Percentiles rank a stretch among this genome's conserved stretches.
Evolutionary conservation across 1,284 basidiomycete species (phyloP).

Genomic region (Cystobasidiaceae sp.): DNA sequence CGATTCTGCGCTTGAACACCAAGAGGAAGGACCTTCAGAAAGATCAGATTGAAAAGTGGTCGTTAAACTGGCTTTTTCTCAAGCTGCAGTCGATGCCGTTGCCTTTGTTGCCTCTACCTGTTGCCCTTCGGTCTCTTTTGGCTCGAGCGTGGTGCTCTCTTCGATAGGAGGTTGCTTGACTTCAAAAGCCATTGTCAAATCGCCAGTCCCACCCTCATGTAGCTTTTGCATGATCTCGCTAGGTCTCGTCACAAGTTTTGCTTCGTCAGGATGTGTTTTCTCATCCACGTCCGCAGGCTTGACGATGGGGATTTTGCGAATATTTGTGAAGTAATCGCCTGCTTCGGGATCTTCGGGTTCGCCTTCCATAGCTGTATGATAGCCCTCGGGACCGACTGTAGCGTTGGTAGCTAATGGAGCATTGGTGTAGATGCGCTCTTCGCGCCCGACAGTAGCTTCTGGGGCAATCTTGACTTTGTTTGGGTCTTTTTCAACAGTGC

Average conservation of each 20-base stretch:
- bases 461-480: constrained; percentile 22
- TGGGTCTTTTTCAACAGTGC: too few relatives aligned
- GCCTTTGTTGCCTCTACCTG: too few relatives aligned
- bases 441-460: constrained; percentile 5
- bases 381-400: constrained; percentile 24
- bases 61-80: too few relatives aligned
- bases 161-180: constrained; percentile 22
- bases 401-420: constrained; percentile 26
- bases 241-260: not conserved
- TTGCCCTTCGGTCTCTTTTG: too few relatives aligned
- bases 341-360: not conserved
- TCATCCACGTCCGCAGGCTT: constrained; percentile 11
- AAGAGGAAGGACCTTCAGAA: too few relatives aligned
- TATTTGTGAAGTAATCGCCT: constrained; percentile 20
- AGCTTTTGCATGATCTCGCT: constrained; percentile 10
- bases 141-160: too few relatives aligned
- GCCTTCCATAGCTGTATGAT: constrained; percentile 26
- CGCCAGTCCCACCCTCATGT: constrained; percentile 17
- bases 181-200: constrained; percentile 20
- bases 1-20: too few relatives aligned
- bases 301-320: constrained; percentile 10
- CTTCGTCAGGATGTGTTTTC: constrained; percentile 5
- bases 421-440: constrained; percentile 12
- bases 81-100: too few relatives aligned
- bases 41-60: too few relatives aligned